These are phyloP conservation scores for Anethum foeniculum DNA, from an alignment of 140 eudicot species.

Conservation along the genomic window DNA sequence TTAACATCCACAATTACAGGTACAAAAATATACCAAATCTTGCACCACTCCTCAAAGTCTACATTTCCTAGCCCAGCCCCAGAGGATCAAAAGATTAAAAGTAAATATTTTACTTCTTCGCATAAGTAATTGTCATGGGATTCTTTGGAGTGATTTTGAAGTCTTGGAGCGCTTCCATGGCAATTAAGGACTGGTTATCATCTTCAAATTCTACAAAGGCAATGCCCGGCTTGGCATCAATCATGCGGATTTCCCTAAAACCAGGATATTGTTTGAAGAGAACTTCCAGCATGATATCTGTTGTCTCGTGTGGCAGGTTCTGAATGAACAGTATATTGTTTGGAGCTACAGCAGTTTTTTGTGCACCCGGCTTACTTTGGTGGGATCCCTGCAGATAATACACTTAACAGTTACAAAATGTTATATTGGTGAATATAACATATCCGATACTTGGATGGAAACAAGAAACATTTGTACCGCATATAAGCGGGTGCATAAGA, in stretches of 20 bases:
- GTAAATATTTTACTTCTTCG: slow-evolving; percentile 43
- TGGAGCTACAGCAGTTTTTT: slow-evolving; percentile 62
- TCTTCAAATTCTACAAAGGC: slow-evolving; percentile 95
- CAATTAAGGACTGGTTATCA: slow-evolving; percentile 68
- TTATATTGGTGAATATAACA: neutral
- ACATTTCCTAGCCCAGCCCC: no score
- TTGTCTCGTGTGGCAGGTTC: slow-evolving; percentile 78
- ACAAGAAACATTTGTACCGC: neutral
- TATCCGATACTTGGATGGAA: neutral
- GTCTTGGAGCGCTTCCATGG: slow-evolving; percentile 93
- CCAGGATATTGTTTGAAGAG: slow-evolving; percentile 70
- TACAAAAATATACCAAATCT: no score
- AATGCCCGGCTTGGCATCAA: slow-evolving; percentile 87
- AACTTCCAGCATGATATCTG: slow-evolving; percentile 59
- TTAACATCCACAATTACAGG: no score
- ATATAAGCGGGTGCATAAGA: neutral
- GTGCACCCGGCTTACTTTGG: slow-evolving; percentile 47
- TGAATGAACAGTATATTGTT: slow-evolving; percentile 81
- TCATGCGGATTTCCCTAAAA: slow-evolving; percentile 83
- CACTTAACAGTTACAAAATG: neutral
- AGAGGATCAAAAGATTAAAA: no score
- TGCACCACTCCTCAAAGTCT: no score
- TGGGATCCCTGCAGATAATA: slow-evolving; percentile 40
- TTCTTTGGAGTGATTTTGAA: slow-evolving; percentile 85
- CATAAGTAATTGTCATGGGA: slow-evolving; percentile 74